Evolutionary conservation across 106 monocot genomes (phyloP), one percentile per base, ranked within the genome.

Genomic region (Agapanthus africanus): DNA sequence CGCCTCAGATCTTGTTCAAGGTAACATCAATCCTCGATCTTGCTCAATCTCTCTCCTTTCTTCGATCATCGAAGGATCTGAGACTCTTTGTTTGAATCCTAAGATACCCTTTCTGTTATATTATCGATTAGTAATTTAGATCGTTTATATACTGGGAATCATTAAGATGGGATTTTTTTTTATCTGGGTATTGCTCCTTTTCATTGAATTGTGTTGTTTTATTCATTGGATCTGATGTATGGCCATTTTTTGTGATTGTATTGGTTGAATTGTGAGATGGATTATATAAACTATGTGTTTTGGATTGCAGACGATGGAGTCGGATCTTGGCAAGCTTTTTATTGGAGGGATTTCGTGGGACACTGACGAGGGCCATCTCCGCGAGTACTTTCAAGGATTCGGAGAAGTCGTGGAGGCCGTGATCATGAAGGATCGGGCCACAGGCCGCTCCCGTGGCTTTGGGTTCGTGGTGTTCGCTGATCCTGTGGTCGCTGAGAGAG

Each of bases 321-420:
- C 78, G 34, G 88, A 88, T 76, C 68, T 71, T 46, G 88, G 88
- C 38, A 88, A 88, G 77, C 88, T 88, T n/a, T 88, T 88, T 52
- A 79, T 88, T 32, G 88, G 88, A 56, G 88, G 88, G 40, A 88
- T 88, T 66, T 88, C 88, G 16, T 88, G 88, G 88, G 88, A 88
- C 66, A 88, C 88, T 6, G 73, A 81, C 35, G 88, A 88, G 38
- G 88, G 79, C 25, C 84, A 84, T 35, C 81, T 88, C 61, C 75
- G 84, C 49, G 88, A 88, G 63, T 88, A 88, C 57, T 88, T 88
- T 73, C 68, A 72, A 35, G 65, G 60, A 19, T 88, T 74, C 37
- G 88, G 88, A 11, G 88, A 88, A 65, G 84, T 88, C 9, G 79
- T 83, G 28, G 88, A 88, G 68, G 88, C 84, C 10, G 84, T 88